Evolutionary conservation across 129 eudicot genomes (phyloP), one percentile per base, ranked within the genome.

Genomic region (Chrysanthemum makinoi): DNA sequence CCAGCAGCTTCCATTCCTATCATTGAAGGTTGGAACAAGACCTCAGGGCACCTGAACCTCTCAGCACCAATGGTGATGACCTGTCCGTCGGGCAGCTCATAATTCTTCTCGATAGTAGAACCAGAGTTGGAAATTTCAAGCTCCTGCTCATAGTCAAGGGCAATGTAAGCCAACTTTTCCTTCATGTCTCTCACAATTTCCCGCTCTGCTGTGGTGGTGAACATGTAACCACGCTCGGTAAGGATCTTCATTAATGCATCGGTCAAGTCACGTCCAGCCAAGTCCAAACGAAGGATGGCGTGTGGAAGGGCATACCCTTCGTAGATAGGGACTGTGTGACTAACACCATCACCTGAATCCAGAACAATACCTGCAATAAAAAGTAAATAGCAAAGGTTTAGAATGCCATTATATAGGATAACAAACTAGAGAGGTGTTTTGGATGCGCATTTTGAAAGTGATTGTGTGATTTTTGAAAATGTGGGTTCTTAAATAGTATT

Each of bases 1-100:
- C 93, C 93, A 4, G 93, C 89, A n/a, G 87, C 86, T 84, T 87
- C 89, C 93, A 87, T 87, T 46, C 93, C 86, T 11, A 85, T 77
- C 86, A 87, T 76, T 6, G 93, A 82, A 43, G 94, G 89, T 56
- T 84, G 87, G 84, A 77, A 84, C 61, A 85, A 78, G 14, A 85
- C 86, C 58, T 85, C 89, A 8, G 86, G 89, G 70, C 89, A 85
- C 43, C 86, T 72, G 65, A 84, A 84, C 14, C 89, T 82, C 80
- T 82, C 90, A 35, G 86, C 84, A 6, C 89, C 89, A 4, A 85
- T 85, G 4, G 89, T 85, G 62, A 85, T 85, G 17, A 85, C 86
- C 77, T 85, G 89, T 4, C 89, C 89, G 60, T 85, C 89, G n/a
- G 89, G 89, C 18, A 85, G 62, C 63, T 85, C 89, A 5, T 72